phyloP scores from a whole-genome alignment of 179 eudicot genomes.

The Carnegiea gigantea region DNA sequence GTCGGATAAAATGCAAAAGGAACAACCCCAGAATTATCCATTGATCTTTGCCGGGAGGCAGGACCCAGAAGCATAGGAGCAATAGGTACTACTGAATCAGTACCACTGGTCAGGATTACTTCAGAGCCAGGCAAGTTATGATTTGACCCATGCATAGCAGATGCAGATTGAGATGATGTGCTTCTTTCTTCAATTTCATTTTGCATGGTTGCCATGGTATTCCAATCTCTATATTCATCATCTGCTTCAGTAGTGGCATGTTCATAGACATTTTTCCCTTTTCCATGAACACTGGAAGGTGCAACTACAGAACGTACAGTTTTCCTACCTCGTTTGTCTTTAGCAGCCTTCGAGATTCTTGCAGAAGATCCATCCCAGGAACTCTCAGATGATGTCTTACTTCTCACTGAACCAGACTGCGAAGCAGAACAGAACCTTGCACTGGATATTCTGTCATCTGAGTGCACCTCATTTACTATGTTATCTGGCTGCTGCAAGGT shows the following conservation, averaged over 20 bases:
- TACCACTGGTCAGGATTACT: slow-evolving; percentile 50
- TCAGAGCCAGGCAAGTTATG: slow-evolving; percentile 49
- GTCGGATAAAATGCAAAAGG: slow-evolving; percentile 68
- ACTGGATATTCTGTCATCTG: slow-evolving; percentile 48
- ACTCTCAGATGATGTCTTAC: slow-evolving; percentile 76
- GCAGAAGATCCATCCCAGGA: slow-evolving; percentile 87
- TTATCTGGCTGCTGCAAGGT: slow-evolving; percentile 35
- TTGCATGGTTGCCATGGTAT: slow-evolving; percentile 23
- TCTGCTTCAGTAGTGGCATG: slow-evolving; percentile 36
- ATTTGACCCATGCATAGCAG: slow-evolving; percentile 38
- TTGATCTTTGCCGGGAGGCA: slow-evolving; percentile 47
- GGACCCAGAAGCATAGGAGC: slow-evolving; percentile 56
- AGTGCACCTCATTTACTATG: slow-evolving; percentile 33
- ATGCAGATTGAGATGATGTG: slow-evolving; percentile 30
- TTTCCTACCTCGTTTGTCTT: slow-evolving; percentile 66
- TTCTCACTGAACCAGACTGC: slow-evolving; percentile 54
- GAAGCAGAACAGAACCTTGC: slow-evolving; percentile 61
- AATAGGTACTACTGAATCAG: slow-evolving; percentile 51
- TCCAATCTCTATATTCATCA: slow-evolving; percentile 51
- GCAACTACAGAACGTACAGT: slow-evolving; percentile 30
- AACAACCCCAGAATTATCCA: slow-evolving; percentile 49
- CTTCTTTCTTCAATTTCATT: slow-evolving; percentile 44
- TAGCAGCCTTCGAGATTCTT: slow-evolving; percentile 47
- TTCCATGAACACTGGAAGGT: slow-evolving; percentile 38
- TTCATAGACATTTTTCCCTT: slow-evolving; percentile 43